A percentile compares a stretch with the other conserved stretches of the same genome.
Evolutionary conservation across 2,329 filamentous ascomycete species (phyloP).

Genomic region (Cercospora janseana): DNA sequence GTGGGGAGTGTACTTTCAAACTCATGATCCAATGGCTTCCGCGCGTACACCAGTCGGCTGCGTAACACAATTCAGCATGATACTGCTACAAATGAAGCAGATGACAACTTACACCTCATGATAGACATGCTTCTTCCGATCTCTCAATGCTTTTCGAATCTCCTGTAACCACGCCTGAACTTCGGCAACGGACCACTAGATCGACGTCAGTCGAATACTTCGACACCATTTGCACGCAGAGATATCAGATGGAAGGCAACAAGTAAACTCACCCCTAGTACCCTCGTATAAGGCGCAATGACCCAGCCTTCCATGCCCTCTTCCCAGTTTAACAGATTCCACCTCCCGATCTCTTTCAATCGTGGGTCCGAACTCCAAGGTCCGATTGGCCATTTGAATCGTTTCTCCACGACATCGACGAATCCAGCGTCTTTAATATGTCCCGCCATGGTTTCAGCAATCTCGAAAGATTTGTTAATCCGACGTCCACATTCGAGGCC

Average conservation of each 20-base stretch:
- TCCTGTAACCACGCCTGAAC: slow-evolving; percentile 39
- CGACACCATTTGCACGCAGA: no score
- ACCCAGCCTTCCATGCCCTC: slow-evolving; percentile 45
- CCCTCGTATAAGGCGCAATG: slow-evolving; percentile 41
- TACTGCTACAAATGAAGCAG: not conserved
- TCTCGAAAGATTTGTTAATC: slow-evolving; percentile 34
- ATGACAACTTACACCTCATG: slow-evolving; percentile 41
- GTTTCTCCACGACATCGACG: slow-evolving; percentile 44
- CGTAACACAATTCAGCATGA: not conserved
- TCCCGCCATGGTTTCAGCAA: slow-evolving; percentile 32
- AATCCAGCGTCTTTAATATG: slow-evolving; percentile 44
- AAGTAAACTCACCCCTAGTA: slow-evolving; percentile 32
- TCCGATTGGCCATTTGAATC: slow-evolving; percentile 45
- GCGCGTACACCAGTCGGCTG: slow-evolving; percentile 26
- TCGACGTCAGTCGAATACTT: not conserved
- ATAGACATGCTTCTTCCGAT: slow-evolving; percentile 40
- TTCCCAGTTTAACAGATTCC: slow-evolving; percentile 42
- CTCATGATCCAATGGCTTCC: slow-evolving; percentile 19
- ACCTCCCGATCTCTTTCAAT: slow-evolving; percentile 42
- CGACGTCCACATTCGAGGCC: slow-evolving; percentile 25
- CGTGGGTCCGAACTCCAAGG: slow-evolving; percentile 42
- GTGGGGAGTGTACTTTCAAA: no score
- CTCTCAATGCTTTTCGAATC: slow-evolving; percentile 34
- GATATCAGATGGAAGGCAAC: no score
- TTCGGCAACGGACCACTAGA: slow-evolving; percentile 37